These are phyloP conservation scores for Linum tenue DNA, from an alignment of 345 rosid species.

Conservation along the genomic window DNA sequence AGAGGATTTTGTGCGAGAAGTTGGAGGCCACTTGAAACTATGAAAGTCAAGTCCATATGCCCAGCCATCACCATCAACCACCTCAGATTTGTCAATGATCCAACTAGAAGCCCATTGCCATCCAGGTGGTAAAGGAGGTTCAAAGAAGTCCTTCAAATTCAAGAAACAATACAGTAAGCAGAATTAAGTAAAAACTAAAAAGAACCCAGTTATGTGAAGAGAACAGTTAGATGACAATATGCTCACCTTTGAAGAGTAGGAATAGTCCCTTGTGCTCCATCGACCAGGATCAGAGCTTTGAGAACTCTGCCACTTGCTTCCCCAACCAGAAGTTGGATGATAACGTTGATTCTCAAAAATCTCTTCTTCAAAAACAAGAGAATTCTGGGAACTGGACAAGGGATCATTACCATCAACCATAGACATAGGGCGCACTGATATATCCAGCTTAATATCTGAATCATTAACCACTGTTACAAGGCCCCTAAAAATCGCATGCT, in stretches of 20 bases:
- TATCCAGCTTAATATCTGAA: slow-evolving; percentile 66
- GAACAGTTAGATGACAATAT: neutral
- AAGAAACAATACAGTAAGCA: slow-evolving; percentile 9
- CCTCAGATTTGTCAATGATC: slow-evolving; percentile 44
- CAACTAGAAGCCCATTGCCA: slow-evolving; percentile 59
- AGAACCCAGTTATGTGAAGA: neutral
- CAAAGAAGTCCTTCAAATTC: slow-evolving; percentile 42
- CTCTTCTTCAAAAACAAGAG: slow-evolving; percentile 38
- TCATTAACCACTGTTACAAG: slow-evolving; percentile 80
- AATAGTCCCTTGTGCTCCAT: slow-evolving; percentile 56
- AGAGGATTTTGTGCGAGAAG: slow-evolving; percentile 27
- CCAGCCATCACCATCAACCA: slow-evolving; percentile 56
- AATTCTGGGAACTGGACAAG: slow-evolving; percentile 34
- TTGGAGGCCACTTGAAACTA: slow-evolving; percentile 46
- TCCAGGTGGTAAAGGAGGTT: slow-evolving; percentile 45
- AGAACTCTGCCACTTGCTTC: slow-evolving; percentile 31
- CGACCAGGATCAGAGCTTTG: slow-evolving; percentile 31
- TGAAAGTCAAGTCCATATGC: slow-evolving; percentile 49
- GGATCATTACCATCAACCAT: slow-evolving; percentile 22
- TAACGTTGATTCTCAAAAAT: slow-evolving; percentile 48
- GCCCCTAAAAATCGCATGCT: slow-evolving; percentile 81
- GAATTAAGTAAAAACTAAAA: neutral
- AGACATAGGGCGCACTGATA: slow-evolving; percentile 42
- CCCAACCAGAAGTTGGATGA: slow-evolving; percentile 45
- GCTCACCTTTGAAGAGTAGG: slow-evolving; percentile 47